Percentiles rank a stretch among this genome's conserved stretches.
Evolutionary conservation across 2,329 filamentous ascomycete species (phyloP).

Genomic region (Exserohilum rostratum): DNA sequence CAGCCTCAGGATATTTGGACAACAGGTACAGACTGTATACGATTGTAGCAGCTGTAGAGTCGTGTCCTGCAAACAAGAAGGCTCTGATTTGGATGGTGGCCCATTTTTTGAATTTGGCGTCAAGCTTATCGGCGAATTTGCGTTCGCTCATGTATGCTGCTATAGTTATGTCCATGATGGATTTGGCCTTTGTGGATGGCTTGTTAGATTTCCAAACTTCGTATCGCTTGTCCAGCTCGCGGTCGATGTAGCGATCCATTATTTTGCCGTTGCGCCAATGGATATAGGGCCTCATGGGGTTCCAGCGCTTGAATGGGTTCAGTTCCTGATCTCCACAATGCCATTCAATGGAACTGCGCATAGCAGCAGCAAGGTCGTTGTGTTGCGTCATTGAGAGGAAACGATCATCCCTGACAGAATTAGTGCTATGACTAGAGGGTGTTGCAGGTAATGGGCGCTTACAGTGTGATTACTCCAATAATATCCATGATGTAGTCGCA

Average conservation of each 20-base stretch:
- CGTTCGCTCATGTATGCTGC: slow-evolving; percentile 16
- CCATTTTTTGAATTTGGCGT: slow-evolving; percentile 28
- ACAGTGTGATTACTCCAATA: slow-evolving; percentile 4
- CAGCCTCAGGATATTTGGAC: slow-evolving; percentile 26
- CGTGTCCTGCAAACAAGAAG: slow-evolving; percentile 44
- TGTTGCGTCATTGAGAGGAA: slow-evolving; percentile 21
- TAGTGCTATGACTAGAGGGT: background rate
- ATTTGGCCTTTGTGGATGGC: slow-evolving; percentile 4
- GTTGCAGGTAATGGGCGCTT: background rate
- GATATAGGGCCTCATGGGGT: slow-evolving; percentile 8
- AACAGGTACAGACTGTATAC: slow-evolving; percentile 40
- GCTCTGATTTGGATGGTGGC: slow-evolving; percentile 4
- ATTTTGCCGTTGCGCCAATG: slow-evolving; percentile 17
- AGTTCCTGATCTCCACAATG: slow-evolving; percentile 8
- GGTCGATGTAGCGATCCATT: slow-evolving; percentile 21
- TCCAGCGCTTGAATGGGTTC: slow-evolving; percentile 18
- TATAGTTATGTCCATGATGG: slow-evolving; percentile 19
- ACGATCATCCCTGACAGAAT: slow-evolving; percentile 3
- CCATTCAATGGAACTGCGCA: slow-evolving; percentile 14
- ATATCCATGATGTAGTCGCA: slow-evolving; percentile 15
- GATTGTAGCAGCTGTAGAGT: slow-evolving; percentile 43
- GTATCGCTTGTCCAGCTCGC: slow-evolving; percentile 21
- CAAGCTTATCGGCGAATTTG: slow-evolving; percentile 13
- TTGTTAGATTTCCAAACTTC: slow-evolving; percentile 9
- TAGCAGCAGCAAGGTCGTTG: slow-evolving; percentile 11